phyloP scores from a whole-genome alignment of 164 flowering plant genomes.

The Macadamia integrifolia region DNA sequence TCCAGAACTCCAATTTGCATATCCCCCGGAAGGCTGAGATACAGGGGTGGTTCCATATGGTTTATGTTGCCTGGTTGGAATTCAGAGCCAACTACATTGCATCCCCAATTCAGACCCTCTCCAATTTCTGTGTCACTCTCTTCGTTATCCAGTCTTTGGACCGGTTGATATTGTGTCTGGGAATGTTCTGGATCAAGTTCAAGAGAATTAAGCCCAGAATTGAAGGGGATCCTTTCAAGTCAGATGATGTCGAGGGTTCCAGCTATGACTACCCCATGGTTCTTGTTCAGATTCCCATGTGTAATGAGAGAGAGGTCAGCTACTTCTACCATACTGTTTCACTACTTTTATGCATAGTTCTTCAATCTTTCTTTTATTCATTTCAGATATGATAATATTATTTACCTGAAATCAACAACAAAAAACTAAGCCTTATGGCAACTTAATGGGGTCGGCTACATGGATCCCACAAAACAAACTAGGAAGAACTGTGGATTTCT shows the following conservation, averaged over 20 bases:
- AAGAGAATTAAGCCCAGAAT: constrained; percentile 61
- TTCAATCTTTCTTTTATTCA: not conserved
- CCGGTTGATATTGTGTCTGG: constrained; percentile 59
- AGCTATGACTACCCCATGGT: constrained; percentile 62
- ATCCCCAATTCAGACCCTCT: constrained; percentile 51
- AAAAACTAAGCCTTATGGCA: constrained; percentile 3
- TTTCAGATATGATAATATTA: constrained; percentile 6
- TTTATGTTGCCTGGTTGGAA: constrained; percentile 56
- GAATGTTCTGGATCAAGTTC: constrained; percentile 79
- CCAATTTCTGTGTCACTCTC: constrained; percentile 61
- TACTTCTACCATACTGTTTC: not conserved
- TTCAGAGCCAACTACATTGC: constrained; percentile 74
- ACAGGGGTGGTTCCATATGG: constrained; percentile 46
- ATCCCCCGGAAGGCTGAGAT: constrained; percentile 53
- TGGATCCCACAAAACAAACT: too few species aligned
- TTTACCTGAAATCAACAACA: not conserved
- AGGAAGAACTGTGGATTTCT: too few species aligned
- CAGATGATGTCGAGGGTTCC: constrained; percentile 45
- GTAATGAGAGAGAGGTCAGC: constrained; percentile 88
- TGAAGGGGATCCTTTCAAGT: constrained; percentile 36
- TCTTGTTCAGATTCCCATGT: constrained; percentile 91
- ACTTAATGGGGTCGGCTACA: not conserved
- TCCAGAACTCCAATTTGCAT: constrained; percentile 42
- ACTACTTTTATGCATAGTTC: not conserved
- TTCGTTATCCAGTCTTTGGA: constrained; percentile 78